These are phyloP conservation scores for Fomitopsis palustris DNA, from an alignment of 1,284 basidiomycete genomes.

Conservation along the genomic window DNA sequence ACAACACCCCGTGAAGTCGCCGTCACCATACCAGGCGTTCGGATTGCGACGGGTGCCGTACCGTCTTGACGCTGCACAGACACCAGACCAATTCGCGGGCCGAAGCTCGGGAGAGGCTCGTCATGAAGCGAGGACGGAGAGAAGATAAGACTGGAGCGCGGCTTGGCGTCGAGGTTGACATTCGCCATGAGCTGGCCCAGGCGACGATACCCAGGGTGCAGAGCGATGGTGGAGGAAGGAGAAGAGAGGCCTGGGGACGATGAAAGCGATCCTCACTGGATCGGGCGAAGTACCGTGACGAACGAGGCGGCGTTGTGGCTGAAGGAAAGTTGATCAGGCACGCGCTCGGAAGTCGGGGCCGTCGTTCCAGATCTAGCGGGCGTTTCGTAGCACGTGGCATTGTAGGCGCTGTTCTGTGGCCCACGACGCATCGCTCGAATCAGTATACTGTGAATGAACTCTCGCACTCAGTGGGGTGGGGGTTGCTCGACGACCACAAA, in stretches of 20 bases:
- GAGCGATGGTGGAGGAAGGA: not conserved
- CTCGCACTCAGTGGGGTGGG: too few relatives aligned
- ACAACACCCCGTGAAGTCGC: constrained; percentile 69
- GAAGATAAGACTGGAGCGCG: constrained; percentile 2
- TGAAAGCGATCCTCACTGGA: not conserved
- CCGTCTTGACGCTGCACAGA: constrained; percentile 13
- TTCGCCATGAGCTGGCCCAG: not conserved
- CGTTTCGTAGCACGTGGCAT: not conserved
- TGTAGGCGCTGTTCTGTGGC: not conserved
- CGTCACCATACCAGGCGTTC: constrained; percentile 60
- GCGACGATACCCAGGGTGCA: not conserved
- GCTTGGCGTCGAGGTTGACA: not conserved
- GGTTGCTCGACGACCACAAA: not conserved
- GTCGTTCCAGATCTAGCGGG: not conserved
- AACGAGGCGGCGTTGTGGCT: too few relatives aligned
- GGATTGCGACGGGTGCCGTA: constrained; percentile 30
- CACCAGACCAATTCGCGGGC: constrained; percentile 16
- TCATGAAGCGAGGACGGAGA: not conserved
- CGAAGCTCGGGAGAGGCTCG: constrained; percentile 5
- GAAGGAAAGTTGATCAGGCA: not conserved
- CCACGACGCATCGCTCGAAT: too few relatives aligned
- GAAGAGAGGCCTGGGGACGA: not conserved
- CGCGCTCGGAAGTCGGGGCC: too few relatives aligned
- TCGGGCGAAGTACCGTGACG: not conserved
- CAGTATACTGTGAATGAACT: too few relatives aligned